These are phyloP conservation scores for Colletotrichum lentis DNA, from an alignment of 2,329 filamentous ascomycete genomes.

Conservation along the genomic window DNA sequence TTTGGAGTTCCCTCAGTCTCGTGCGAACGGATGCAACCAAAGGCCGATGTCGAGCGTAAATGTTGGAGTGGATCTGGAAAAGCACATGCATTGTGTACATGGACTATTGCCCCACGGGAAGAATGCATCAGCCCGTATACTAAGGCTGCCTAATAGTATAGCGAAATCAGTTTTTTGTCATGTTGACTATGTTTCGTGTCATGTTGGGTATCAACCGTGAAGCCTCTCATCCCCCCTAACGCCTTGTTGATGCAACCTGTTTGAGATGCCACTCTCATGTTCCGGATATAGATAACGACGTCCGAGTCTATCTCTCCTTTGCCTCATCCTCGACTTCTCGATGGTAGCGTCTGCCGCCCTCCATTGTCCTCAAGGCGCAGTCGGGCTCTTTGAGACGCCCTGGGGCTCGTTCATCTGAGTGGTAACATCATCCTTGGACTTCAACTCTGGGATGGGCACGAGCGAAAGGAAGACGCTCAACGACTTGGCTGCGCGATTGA, in stretches of 20 bases:
- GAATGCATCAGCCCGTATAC: conserved; percentile 6
- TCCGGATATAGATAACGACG: neutral
- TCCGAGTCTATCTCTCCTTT: neutral
- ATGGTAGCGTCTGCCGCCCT: neutral
- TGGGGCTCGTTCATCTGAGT: conserved; percentile 55
- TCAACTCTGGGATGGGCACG: conserved; percentile 63
- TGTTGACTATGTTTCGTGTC: neutral
- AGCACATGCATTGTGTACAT: conserved; percentile 15
- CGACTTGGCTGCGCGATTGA: conserved; percentile 58
- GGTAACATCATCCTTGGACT: conserved; percentile 55
- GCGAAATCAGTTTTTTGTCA: neutral
- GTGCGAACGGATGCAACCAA: neutral
- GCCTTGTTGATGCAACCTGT: conserved; percentile 16
- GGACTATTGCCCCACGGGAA: conserved; percentile 8
- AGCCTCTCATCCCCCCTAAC: conserved; percentile 4
- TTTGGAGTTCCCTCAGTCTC: neutral
- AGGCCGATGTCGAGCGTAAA: conserved; percentile 1
- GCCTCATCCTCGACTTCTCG: neutral
- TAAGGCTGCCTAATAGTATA: conserved; percentile 12
- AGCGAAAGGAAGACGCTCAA: conserved; percentile 69
- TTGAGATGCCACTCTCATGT: neutral
- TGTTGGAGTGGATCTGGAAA: conserved; percentile 1
- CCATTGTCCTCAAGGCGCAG: neutral
- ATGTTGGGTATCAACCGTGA: conserved; percentile 32
- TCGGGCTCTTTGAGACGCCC: conserved; percentile 35